Percentiles rank a stretch among this genome's conserved stretches.
These are phyloP conservation scores for Urochloa ruziziensis DNA, from an alignment of 176 grass and related monocot genomes.

Conservation along the genomic window DNA sequence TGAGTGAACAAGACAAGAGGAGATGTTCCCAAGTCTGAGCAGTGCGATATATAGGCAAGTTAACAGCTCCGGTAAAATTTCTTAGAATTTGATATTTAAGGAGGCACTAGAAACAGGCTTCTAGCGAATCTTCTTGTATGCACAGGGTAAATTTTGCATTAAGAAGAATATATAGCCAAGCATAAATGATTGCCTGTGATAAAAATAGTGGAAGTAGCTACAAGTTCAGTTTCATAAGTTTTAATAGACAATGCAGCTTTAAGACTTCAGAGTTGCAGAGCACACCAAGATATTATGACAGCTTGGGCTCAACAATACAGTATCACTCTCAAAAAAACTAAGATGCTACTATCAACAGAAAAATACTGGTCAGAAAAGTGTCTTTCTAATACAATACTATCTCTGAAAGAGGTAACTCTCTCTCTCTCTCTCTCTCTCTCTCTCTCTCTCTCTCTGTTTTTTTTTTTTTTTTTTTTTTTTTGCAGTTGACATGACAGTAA, in stretches of 20 bases:
- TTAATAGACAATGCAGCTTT: neutral
- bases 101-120: neutral
- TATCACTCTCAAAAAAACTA: neutral
- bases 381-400: constrained; percentile 4
- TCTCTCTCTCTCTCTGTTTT: no score
- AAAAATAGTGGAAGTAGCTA: neutral
- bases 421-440: no score
- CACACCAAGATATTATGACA: neutral
- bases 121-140: neutral
- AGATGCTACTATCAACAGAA: neutral
- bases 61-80: neutral
- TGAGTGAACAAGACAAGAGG: neutral
- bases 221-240: neutral
- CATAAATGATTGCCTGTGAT: neutral
- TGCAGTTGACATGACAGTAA: neutral
- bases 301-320: neutral
- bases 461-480: no score
- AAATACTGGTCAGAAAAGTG: neutral
- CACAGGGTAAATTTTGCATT: neutral
- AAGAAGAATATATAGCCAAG: neutral
- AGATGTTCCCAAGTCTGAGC: neutral
- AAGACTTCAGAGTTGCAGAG: neutral
- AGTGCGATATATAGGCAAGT: neutral
- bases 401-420: neutral
- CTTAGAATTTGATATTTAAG: neutral